A percentile compares a stretch with the other conserved stretches of the same genome.
Conservation (phyloP, 306 rosid genomes). For the Senna tora region DNA sequence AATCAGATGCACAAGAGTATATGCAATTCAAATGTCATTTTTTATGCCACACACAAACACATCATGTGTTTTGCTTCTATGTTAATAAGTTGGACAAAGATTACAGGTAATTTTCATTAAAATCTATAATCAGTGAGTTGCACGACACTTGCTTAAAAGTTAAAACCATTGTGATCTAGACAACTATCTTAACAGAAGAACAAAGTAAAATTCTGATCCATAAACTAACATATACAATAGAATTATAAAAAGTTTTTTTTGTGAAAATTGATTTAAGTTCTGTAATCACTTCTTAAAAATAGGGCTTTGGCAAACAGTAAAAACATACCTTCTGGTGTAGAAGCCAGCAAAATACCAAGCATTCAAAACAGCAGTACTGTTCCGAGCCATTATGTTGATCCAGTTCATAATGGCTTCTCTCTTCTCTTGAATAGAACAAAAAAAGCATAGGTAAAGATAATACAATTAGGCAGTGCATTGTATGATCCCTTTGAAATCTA, state of each 20-base stretch:
- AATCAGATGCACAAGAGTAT: background rate
- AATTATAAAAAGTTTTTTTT: background rate
- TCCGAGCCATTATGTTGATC: constrained; percentile 49
- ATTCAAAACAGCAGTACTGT: constrained; percentile 62
- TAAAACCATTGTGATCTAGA: background rate
- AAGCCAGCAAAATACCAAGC: constrained; percentile 98
- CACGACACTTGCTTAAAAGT: constrained; percentile 13
- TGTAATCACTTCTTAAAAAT: background rate
- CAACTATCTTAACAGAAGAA: no score
- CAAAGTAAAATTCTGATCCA: background rate
- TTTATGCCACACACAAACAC: background rate
- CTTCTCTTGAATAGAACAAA: background rate
- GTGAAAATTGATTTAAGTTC: background rate
- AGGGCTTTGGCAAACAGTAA: no score
- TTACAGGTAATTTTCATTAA: no score
- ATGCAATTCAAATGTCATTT: background rate
- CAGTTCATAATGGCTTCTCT: constrained; percentile 25
- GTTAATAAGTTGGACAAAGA: no score
- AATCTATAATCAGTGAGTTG: background rate
- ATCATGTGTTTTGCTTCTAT: background rate
- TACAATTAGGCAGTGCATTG: no score
- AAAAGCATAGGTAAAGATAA: background rate
- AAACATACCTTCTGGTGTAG: constrained; percentile 83
- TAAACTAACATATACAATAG: background rate
- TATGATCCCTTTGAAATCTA: background rate